phyloP scores from a whole-genome alignment of 2,329 filamentous ascomycete genomes.

The Paraphoma sp. region DNA sequence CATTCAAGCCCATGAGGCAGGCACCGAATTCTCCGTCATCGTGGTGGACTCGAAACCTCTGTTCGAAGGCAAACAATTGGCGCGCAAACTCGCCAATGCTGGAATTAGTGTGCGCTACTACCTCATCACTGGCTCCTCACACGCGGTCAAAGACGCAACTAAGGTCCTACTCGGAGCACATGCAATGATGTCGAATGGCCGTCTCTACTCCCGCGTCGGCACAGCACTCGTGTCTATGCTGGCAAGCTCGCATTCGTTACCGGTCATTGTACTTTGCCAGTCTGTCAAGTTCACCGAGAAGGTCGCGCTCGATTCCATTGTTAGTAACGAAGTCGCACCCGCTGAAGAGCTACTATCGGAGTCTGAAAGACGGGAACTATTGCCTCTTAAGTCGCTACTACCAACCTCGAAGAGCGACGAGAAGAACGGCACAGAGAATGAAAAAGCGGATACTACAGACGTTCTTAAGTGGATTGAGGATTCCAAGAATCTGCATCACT shows the following conservation, averaged over 20 bases:
- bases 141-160: constrained; percentile 73
- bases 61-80: constrained; percentile 74
- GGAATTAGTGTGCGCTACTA: constrained; percentile 83
- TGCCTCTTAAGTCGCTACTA: constrained; percentile 38
- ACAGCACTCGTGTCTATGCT: constrained; percentile 87
- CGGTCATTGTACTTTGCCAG: constrained; percentile 90
- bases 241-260: constrained; percentile 75
- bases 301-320: constrained; percentile 89
- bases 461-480: constrained; percentile 48
- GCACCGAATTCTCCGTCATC: constrained; percentile 81
- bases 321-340: constrained; percentile 89
- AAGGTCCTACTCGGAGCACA: constrained; percentile 84
- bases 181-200: constrained; percentile 93
- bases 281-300: constrained; percentile 94
- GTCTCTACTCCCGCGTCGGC: constrained; percentile 85
- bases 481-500: constrained; percentile 60
- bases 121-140: constrained; percentile 77
- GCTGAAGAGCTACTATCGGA: constrained; percentile 66
- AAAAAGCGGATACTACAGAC: constrained; percentile 30
- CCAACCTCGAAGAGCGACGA: constrained; percentile 32
- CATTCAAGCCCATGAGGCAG: constrained; percentile 70
- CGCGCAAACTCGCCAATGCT: constrained; percentile 70
- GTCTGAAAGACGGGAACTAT: constrained; percentile 37
- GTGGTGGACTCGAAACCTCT: constrained; percentile 79
- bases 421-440: constrained; percentile 25